Percentiles rank a stretch among this genome's conserved stretches.
phyloP scores from a whole-genome alignment of 1,284 basidiomycete genomes.

The Coniferiporia sulphurascens region DNA sequence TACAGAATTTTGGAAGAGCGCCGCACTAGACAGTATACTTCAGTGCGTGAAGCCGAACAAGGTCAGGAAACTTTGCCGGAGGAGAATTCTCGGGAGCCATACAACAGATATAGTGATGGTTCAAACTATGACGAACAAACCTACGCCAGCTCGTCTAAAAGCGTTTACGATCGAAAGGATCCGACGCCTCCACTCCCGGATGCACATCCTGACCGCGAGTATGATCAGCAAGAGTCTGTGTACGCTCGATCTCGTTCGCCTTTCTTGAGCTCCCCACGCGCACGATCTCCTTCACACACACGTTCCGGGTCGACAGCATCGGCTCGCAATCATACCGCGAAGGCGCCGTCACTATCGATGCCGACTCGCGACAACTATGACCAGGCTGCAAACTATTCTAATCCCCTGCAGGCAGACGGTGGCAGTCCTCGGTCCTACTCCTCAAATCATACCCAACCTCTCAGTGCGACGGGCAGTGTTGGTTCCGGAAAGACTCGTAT shows the following conservation, averaged over 20 bases:
- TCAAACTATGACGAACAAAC: slow-evolving; percentile 60
- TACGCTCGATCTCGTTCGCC: slow-evolving; percentile 11
- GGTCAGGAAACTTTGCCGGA: slow-evolving; percentile 44
- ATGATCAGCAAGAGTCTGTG: not conserved
- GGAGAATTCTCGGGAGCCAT: slow-evolving; percentile 36
- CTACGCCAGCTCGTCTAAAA: slow-evolving; percentile 24
- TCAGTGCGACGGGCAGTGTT: slow-evolving; percentile 12
- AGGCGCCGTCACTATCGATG: slow-evolving; percentile 7
- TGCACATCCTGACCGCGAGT: not conserved
- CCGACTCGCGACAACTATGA: slow-evolving; percentile 9
- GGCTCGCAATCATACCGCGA: not conserved
- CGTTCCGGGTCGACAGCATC: slow-evolving; percentile 6
- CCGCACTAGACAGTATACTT: slow-evolving; percentile 27
- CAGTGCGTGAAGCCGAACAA: slow-evolving; percentile 29
- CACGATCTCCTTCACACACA: slow-evolving; percentile 7
- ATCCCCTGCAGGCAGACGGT: not conserved
- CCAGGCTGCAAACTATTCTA: not conserved
- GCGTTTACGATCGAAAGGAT: not conserved
- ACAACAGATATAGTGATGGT: slow-evolving; percentile 42
- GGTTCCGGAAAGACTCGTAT: slow-evolving; percentile 7
- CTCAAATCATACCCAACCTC: slow-evolving; percentile 32
- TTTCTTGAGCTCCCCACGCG: slow-evolving; percentile 9
- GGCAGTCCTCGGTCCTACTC: slow-evolving; percentile 15
- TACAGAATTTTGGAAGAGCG: slow-evolving; percentile 30
- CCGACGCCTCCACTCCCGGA: not conserved